phyloP scores from a whole-genome alignment of 164 flowering plant species.

The Magnolia officinalis region DNA sequence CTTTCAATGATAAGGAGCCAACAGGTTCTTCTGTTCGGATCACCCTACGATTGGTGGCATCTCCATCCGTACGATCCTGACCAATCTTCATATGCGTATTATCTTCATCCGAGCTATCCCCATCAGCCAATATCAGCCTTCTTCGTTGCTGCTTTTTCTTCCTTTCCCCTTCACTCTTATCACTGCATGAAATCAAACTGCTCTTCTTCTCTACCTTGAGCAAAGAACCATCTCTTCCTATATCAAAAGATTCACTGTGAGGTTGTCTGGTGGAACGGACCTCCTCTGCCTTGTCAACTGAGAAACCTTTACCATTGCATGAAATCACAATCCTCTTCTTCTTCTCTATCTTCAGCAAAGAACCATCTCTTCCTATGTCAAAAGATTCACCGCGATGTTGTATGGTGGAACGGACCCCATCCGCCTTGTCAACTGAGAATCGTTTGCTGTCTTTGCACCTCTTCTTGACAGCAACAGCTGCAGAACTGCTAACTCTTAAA shows the following conservation, averaged over 20 bases:
- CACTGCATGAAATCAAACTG: not conserved
- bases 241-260: not conserved
- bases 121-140: constrained; percentile 10
- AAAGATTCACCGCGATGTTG: not conserved
- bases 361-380: not conserved
- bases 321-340: not conserved
- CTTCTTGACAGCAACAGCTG: not conserved
- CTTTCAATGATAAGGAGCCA: not conserved
- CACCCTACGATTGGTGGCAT: not conserved
- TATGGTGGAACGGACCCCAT: not conserved
- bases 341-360: not conserved
- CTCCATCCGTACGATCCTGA: not conserved
- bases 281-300: constrained; percentile 7
- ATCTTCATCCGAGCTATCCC: constrained; percentile 13
- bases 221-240: not conserved
- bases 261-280: not conserved
- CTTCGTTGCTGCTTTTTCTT: constrained; percentile 8
- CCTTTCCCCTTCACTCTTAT: constrained; percentile 8
- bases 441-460: not conserved
- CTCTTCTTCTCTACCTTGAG: not conserved
- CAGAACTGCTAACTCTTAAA: not conserved
- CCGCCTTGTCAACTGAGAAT: constrained; percentile 2
- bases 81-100: not conserved
- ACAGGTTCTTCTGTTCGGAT: not conserved
- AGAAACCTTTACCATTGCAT: not conserved